phyloP scores from a whole-genome alignment of 108 stramenopile genomes.

The Seminavis robusta region DNA sequence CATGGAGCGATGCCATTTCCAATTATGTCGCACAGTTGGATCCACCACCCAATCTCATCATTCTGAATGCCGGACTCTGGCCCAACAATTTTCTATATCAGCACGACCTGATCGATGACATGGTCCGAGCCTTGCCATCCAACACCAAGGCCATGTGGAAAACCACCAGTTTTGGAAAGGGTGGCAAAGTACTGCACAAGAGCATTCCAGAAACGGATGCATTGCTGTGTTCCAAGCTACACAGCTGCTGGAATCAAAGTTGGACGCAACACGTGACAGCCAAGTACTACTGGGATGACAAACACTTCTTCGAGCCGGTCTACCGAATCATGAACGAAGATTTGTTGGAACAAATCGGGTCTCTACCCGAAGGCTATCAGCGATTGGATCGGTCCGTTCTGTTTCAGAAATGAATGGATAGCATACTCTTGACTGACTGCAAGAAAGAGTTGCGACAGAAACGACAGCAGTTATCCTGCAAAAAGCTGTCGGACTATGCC shows the following conservation, averaged over 20 bases:
- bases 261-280: slow-evolving; percentile 6
- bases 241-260: slow-evolving; percentile 2
- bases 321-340: slow-evolving; percentile 16
- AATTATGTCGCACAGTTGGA: slow-evolving; percentile 3
- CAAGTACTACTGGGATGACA: slow-evolving; percentile 4
- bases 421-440: no score
- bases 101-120: not conserved
- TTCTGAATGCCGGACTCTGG: slow-evolving; percentile 13
- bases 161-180: slow-evolving; percentile 1
- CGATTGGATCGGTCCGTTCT: slow-evolving; percentile 5
- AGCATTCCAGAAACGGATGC: not conserved
- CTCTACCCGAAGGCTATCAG: not conserved
- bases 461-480: no score
- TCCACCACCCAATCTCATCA: not conserved
- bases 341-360: not conserved
- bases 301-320: slow-evolving; percentile 12
- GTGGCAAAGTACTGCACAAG: slow-evolving; percentile 1
- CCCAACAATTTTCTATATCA: not conserved
- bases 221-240: not conserved
- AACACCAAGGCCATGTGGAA: slow-evolving; percentile 7
- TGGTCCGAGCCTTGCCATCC: not conserved
- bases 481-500: no score
- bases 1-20: slow-evolving; percentile 5
- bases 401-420: not conserved
- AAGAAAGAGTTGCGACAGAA: no score